Base-by-base conservation (phyloP, 73 alveolate genomes). In the Paramecium pentaurelia region DNA sequence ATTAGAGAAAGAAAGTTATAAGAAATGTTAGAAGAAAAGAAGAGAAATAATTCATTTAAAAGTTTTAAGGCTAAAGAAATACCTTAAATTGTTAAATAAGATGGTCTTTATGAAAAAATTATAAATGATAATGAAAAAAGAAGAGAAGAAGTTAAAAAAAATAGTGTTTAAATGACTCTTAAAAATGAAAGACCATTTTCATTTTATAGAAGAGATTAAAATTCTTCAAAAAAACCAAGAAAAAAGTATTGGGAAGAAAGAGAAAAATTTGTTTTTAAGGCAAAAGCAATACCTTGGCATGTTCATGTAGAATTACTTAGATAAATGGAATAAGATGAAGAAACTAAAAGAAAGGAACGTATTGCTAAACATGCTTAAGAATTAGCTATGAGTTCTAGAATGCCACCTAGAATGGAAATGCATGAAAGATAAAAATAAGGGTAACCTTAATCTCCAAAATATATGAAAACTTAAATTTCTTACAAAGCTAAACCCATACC, bases 401-500 rank as follows among this genome's bases (percentile, higher is more conserved):
- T 98, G 92, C 99, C 99, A 20, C 98, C 99, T 18, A 88, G 99
- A 77, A 98, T 98, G 99, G 99, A 97, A 86, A 94, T 92, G 96
- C 97, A 97, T 92, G 99, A 96, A 73, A 86, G 95, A 90, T 92
- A 94, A 58, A 95, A 92, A 93, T 94, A 97, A 86, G 90, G 86
- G 0, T 70, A 84, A 73, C 44, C 73, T 14, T 40, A 20, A 30
- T 47, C 88, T n/a, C 93, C 92, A 60, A 94, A 59, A 95, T 92
- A 58, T 93, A 90, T 92, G 77, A 86, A 96, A 96, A 88, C 93
- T 58, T 88, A 93, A 68, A 80, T 95, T 7, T 75, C 96, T n/a
- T 92, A 92, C 6, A 94, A 95, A 84, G 98, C 98, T 4, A 96
- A 97, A 90, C 93, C 96, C n/a, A 98, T 98, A 0, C 99, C 99